These are phyloP conservation scores for Penicillium pulvis DNA, from an alignment of 495 filamentous ascomycete species.

Conservation along the genomic window DNA sequence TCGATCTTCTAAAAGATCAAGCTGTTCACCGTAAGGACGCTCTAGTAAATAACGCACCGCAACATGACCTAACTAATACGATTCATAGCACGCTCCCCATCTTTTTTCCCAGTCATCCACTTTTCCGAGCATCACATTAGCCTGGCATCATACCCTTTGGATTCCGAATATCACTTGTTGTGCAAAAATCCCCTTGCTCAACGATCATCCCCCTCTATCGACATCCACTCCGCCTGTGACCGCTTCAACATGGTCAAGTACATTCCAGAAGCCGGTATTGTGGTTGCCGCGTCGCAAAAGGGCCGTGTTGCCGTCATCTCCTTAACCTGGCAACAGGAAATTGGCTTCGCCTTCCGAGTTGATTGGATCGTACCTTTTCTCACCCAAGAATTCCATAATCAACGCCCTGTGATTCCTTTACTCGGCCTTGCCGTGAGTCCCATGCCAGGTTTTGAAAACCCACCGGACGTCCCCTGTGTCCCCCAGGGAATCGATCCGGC, in stretches of 20 bases:
- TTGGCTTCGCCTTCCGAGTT: slow-evolving; percentile 50
- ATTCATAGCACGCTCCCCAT: slow-evolving; percentile 18
- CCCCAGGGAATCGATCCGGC: slow-evolving; percentile 27
- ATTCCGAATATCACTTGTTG: slow-evolving; percentile 46
- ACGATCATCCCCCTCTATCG: slow-evolving; percentile 35
- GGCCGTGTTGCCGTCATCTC: slow-evolving; percentile 77
- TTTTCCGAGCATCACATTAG: slow-evolving; percentile 61
- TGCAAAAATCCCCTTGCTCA: slow-evolving; percentile 51
- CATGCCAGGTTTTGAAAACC: slow-evolving; percentile 59
- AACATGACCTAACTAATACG: background rate
- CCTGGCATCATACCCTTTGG: slow-evolving; percentile 51
- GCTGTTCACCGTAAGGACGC: slow-evolving; percentile 22
- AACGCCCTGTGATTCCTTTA: slow-evolving; percentile 48
- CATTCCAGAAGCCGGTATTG: slow-evolving; percentile 76
- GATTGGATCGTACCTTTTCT: slow-evolving; percentile 59
- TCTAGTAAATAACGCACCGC: too few species aligned
- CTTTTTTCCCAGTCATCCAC: slow-evolving; percentile 55
- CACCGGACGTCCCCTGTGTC: slow-evolving; percentile 41
- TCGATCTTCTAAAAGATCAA: background rate
- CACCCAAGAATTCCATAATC: slow-evolving; percentile 44
- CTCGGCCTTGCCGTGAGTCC: slow-evolving; percentile 61
- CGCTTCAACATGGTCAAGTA: slow-evolving; percentile 77
- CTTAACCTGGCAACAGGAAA: slow-evolving; percentile 54
- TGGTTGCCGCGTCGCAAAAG: slow-evolving; percentile 70
- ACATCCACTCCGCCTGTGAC: slow-evolving; percentile 50